Base-by-base conservation (phyloP, 805 yeast species). In the Blastobotrys peoriensis region DNA sequence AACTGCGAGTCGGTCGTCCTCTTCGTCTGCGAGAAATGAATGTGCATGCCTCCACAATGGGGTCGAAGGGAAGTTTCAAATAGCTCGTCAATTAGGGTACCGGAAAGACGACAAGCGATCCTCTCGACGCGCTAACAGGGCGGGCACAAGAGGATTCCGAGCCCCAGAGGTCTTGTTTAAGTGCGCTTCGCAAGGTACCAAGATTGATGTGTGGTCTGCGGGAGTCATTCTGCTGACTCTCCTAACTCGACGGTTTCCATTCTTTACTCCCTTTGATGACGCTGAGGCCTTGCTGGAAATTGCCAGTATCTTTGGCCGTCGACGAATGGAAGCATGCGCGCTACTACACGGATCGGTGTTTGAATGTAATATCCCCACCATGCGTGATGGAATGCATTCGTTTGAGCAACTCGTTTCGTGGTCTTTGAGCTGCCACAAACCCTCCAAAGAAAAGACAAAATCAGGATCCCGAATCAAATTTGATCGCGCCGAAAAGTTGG, bases 61-160 rank as follows among this genome's bases (percentile, higher is more conserved):
- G 38, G 20, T 49, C 44, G 38, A 43, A 3, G 40, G 55, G 44
- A 44, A 48, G n/a, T 38, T 23, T n/a, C 44, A 48, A 18, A 22
- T 37, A 5, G 33, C 27, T 64, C 38, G 60, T 3, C 73, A 73
- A 9, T 70, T 74, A 63, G 91, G 96, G 1, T 87, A 85, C 58
- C 83, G 88, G 6, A 87, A 86, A 59, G 86, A 85, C 55, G 98
- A 93, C 66, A 77, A 78, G 40, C 72, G 98, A 55, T 84, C 94
- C 0, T 86, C 93, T 1, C 74, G 95, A 56, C 74, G 98, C 46
- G 98, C 98, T 0, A 93, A 93, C 58, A 79, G 98, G 55, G 98
- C 98, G 15, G 97, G 97, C 5, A 88, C 97, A 1, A 73, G 97
- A 55, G 97, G 97, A 0, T 88, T 88, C 59, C 72, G 97, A 54